Percentiles rank a stretch among this genome's conserved stretches.
phyloP scores from a whole-genome alignment of 441 rosid species.

The Adansonia grandidieri region DNA sequence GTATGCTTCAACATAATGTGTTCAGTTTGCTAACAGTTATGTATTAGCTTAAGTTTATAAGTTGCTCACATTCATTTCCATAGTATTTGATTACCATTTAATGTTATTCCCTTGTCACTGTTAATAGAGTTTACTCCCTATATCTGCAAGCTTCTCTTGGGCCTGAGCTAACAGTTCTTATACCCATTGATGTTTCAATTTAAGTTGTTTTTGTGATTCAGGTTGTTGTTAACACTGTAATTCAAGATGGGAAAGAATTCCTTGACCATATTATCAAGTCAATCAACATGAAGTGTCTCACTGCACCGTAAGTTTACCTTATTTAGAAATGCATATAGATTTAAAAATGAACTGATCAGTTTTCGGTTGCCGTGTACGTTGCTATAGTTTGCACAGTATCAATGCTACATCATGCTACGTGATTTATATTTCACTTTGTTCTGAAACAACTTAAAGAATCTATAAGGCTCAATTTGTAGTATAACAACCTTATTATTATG shows the following conservation, averaged over 20 bases:
- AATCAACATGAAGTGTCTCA: slow-evolving; percentile 92
- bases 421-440: background rate
- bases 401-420: background rate
- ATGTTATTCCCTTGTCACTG: background rate
- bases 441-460: background rate
- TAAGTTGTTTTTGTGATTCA: slow-evolving; percentile 36
- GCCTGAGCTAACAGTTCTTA: background rate
- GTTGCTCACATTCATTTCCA: background rate
- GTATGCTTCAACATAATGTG: background rate
- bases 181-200: background rate
- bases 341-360: background rate
- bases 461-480: too few species aligned
- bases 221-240: slow-evolving; percentile 89
- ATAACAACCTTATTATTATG: background rate
- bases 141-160: background rate
- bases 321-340: background rate
- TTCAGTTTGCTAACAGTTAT: background rate
- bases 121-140: background rate
- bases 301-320: slow-evolving; percentile 70
- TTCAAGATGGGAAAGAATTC: slow-evolving; percentile 80
- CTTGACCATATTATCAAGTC: slow-evolving; percentile 83
- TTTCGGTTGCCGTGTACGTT: background rate
- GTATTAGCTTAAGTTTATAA: background rate
- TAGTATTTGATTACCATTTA: background rate
- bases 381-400: background rate